Base-by-base conservation (phyloP, 2,329 filamentous ascomycete species). In the Ceratocystis destructans region DNA sequence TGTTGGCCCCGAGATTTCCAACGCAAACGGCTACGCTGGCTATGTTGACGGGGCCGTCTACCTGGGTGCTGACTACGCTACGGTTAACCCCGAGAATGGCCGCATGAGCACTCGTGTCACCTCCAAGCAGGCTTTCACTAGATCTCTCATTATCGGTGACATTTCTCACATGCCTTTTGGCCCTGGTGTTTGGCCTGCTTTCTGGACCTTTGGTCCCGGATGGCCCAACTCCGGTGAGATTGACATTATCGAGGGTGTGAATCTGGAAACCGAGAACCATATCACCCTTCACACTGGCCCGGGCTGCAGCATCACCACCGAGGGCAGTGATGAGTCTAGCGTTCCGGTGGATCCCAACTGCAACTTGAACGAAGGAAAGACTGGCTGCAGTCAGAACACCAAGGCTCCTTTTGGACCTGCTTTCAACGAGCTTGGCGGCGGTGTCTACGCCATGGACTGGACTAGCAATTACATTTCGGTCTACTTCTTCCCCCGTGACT, bases 211-310 rank as follows among this genome's bases (percentile, higher is more conserved):
- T 44, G 88, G 87, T 15, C 77, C 80, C n/a, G 75, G 81, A 72
- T 92, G 89, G 89, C 89, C 89, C 1, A 73, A 73, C 53, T 77
- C 79, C 6, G 88, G 88, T 59, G 89, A 92, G 76, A 88, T 93
- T 71, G 89, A 93, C 73, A 87, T 92, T 71, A 83, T 92, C 70
- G 89, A 92, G 76, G 88, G 87, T 48, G 86, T 90, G 70, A 89
- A 90, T 76, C 76, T 78, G 28, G 80, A 84, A 68, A 73, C 76
- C 2, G 75, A 78, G 67, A 83, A 88, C 73, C 75, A 79, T 57
- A 79, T 91, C 75, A 86, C 87, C 45, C 79, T 94, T 17, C 86
- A 90, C 77, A 89, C 88, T 1, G 75, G 75, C 8, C 70, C 78
- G 2, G 82, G 82, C 61, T 91, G 88, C 77, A 74, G 73, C 33